These are phyloP conservation scores for Chaetoceros tenuissimus DNA, from an alignment of 108 stramenopile genomes.

Conservation along the genomic window DNA sequence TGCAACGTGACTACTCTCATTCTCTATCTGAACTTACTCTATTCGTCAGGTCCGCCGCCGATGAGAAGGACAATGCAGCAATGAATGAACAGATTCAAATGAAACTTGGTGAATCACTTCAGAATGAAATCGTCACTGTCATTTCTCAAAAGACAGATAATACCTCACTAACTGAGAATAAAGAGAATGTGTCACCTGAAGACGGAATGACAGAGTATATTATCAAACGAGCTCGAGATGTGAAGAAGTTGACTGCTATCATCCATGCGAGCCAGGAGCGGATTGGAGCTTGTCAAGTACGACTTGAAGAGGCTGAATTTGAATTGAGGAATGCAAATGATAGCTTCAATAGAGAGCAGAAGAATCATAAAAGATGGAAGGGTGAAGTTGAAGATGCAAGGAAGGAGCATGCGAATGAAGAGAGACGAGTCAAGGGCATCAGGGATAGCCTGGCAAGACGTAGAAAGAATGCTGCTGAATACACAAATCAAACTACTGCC, in stretches of 20 bases:
- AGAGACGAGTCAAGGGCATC: background rate
- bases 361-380: background rate
- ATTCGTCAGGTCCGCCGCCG: background rate
- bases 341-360: background rate
- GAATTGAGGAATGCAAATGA: background rate
- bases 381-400: background rate
- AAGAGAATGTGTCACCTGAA: background rate
- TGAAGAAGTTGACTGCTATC: background rate
- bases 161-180: too few species aligned
- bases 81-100: conserved; percentile 1
- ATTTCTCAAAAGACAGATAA: background rate
- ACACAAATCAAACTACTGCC: background rate
- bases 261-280: background rate
- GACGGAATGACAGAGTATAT: background rate
- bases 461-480: background rate
- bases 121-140: background rate
- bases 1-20: background rate
- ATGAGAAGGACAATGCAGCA: background rate
- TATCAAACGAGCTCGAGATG: background rate
- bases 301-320: background rate
- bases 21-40: background rate
- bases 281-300: background rate
- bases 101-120: background rate
- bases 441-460: background rate
- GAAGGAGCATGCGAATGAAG: background rate